A percentile compares a stretch with the other conserved stretches of the same genome.
These are phyloP conservation scores for Pyropia haitanensis DNA, from an alignment of 23 red algal species.

Conservation along the genomic window DNA sequence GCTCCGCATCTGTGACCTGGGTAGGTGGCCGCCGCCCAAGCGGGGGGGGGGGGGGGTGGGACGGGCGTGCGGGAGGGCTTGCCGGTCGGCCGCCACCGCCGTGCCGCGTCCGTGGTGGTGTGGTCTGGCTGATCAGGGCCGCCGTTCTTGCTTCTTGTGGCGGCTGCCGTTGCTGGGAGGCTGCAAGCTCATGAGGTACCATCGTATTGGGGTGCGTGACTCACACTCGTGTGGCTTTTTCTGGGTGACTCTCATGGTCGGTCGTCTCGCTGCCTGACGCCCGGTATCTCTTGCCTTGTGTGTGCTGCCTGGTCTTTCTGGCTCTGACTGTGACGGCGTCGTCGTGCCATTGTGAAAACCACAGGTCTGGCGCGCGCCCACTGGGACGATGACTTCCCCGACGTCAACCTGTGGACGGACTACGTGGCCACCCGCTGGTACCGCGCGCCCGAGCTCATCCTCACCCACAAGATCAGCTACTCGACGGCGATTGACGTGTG, in stretches of 20 bases:
- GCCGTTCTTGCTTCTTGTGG: too few relatives aligned
- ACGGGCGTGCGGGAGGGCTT: neutral
- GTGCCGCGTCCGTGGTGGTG: too few relatives aligned
- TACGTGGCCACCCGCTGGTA: constrained; percentile 99
- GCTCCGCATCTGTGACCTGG: constrained; percentile 80
- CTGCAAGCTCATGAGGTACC: too few relatives aligned
- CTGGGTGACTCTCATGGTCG: too few relatives aligned
- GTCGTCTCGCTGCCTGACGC: too few relatives aligned
- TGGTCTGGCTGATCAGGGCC: too few relatives aligned
- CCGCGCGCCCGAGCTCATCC: constrained; percentile 96
- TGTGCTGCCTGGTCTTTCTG: neutral
- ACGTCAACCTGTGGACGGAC: constrained; percentile 92
- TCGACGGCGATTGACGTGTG: constrained; percentile 97
- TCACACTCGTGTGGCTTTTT: too few relatives aligned
- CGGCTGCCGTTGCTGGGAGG: too few relatives aligned
- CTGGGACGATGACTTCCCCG: constrained; percentile 44
- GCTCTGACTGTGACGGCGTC: neutral
- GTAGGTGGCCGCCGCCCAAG: neutral
- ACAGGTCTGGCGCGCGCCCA: constrained; percentile 69
- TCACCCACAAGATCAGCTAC: constrained; percentile 75
- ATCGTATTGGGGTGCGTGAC: too few relatives aligned
- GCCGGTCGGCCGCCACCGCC: too few relatives aligned
- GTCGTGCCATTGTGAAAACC: neutral
- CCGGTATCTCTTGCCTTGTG: too few relatives aligned
- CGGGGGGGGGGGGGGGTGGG: neutral